Percentiles rank a stretch among this genome's conserved stretches.
phyloP scores from a whole-genome alignment of 176 grass and related monocot species.

The Tuctoria greenei region DNA sequence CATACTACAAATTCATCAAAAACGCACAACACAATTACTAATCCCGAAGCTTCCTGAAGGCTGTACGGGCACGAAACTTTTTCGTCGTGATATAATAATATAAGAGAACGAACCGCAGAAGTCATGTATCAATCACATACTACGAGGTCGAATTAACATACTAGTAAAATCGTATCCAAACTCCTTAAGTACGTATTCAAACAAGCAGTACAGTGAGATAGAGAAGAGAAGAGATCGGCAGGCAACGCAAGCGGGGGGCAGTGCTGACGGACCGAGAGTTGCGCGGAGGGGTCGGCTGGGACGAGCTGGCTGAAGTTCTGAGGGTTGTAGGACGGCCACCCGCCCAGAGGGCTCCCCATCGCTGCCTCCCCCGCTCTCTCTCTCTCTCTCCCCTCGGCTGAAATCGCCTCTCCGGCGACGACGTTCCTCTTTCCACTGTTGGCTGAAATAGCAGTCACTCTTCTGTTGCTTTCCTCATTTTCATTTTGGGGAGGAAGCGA shows the following conservation, averaged over 20 bases:
- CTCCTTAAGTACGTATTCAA: too few species aligned
- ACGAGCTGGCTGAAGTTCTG: slow-evolving; percentile 87
- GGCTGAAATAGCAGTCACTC: too few species aligned
- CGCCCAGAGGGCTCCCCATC: slow-evolving; percentile 62
- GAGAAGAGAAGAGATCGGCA: slow-evolving; percentile 7
- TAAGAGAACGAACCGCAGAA: not conserved
- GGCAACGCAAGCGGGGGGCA: not conserved
- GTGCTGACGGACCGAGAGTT: slow-evolving; percentile 64
- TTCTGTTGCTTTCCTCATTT: too few species aligned
- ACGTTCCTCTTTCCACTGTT: too few species aligned
- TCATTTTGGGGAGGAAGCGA: too few species aligned
- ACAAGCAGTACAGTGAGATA: not conserved
- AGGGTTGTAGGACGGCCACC: slow-evolving; percentile 81
- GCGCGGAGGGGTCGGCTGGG: slow-evolving; percentile 65
- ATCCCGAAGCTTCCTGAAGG: not conserved
- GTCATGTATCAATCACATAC: not conserved
- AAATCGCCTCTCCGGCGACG: too few species aligned
- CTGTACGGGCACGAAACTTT: too few species aligned
- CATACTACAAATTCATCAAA: not conserved
- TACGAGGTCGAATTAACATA: not conserved
- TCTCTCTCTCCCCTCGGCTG: too few species aligned
- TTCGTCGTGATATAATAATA: not conserved
- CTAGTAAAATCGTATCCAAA: not conserved
- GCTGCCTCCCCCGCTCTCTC: too few species aligned
- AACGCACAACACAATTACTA: not conserved